A percentile compares a stretch with the other conserved stretches of the same genome.
Conservation (phyloP, 2,329 filamentous ascomycete species). For the Cephalotrichum gorgonifer region DNA sequence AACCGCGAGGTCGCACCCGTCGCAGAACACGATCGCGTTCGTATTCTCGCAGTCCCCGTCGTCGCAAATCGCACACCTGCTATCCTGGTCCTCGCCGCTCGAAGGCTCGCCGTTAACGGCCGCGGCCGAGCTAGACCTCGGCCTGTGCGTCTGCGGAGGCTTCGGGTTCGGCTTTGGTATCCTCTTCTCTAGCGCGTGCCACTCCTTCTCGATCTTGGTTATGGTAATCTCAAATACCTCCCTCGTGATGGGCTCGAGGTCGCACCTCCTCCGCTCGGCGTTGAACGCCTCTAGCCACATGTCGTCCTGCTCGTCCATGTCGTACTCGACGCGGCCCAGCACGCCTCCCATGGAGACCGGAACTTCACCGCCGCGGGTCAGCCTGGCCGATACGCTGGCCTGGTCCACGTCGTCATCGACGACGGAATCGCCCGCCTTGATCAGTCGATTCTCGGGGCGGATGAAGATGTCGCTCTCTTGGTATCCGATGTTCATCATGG, state of each 20-base stretch:
- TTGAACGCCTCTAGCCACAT: conserved; percentile 90
- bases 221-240: conserved; percentile 96
- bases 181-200: conserved; percentile 89
- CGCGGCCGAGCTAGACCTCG: conserved; percentile 84
- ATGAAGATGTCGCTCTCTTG: conserved; percentile 88
- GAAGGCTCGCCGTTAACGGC: conserved; percentile 90
- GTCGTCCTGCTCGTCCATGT: conserved; percentile 99
- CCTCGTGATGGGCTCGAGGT: conserved; percentile 75
- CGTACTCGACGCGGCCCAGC: conserved; percentile 86
- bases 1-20: conserved; percentile 93
- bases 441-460: conserved; percentile 62
- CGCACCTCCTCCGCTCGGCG: conserved; percentile 58
- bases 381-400: conserved; percentile 14
- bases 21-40: conserved; percentile 97
- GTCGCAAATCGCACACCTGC: conserved; percentile 94
- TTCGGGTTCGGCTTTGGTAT: conserved; percentile 97
- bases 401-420: conserved; percentile 49
- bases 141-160: conserved; percentile 86
- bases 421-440: conserved; percentile 50
- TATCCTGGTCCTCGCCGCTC: conserved; percentile 82
- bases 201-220: conserved; percentile 98
- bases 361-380: conserved; percentile 11
- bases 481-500: conserved; percentile 92
- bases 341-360: conserved; percentile 14
- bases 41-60: conserved; percentile 99